Percentiles rank a stretch among this genome's conserved stretches.
phyloP scores from a whole-genome alignment of 2,329 filamentous ascomycete genomes.

The Phaeosphaeriaceae sp. region DNA sequence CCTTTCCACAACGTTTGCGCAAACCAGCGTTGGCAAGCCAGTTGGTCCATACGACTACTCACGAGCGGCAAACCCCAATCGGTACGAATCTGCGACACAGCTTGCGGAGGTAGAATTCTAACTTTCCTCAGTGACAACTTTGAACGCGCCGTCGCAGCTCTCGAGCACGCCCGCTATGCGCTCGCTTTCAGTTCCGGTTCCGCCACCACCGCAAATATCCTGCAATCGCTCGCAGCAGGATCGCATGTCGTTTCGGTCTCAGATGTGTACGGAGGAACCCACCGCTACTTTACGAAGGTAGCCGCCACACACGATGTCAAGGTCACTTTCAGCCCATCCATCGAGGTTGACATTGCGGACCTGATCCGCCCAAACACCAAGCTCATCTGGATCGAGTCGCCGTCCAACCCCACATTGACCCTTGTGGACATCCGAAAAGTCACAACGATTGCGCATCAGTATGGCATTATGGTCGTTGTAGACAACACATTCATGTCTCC shows the following conservation, averaged over 20 bases:
- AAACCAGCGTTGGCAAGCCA: constrained; percentile 85
- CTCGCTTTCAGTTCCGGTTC: constrained; percentile 95
- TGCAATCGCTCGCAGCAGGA: constrained; percentile 89
- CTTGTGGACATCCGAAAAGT: constrained; percentile 93
- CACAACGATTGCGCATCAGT: constrained; percentile 80
- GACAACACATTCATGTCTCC: constrained; percentile 98
- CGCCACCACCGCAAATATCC: constrained; percentile 89
- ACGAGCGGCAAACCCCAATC: constrained; percentile 91
- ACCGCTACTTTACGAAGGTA: constrained; percentile 98
- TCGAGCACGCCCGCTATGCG: constrained; percentile 91
- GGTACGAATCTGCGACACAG: constrained; percentile 46
- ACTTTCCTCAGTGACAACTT: constrained; percentile 76
- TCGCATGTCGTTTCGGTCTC: constrained; percentile 96
- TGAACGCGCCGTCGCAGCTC: constrained; percentile 86
- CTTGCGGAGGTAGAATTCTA: constrained; percentile 15
- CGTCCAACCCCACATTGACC: constrained; percentile 91
- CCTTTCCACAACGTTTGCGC: constrained; percentile 95
- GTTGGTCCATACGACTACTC: constrained; percentile 93
- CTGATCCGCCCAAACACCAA: constrained; percentile 90
- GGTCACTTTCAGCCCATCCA: constrained; percentile 92
- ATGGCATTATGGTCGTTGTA: constrained; percentile 94
- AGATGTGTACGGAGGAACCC: constrained; percentile 97
- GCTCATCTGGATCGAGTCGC: constrained; percentile 95
- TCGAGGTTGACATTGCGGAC: constrained; percentile 84
- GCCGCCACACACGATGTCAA: constrained; percentile 92